phyloP scores from a whole-genome alignment of 208 protist genomes.

The Wallacemonas sp. region DNA sequence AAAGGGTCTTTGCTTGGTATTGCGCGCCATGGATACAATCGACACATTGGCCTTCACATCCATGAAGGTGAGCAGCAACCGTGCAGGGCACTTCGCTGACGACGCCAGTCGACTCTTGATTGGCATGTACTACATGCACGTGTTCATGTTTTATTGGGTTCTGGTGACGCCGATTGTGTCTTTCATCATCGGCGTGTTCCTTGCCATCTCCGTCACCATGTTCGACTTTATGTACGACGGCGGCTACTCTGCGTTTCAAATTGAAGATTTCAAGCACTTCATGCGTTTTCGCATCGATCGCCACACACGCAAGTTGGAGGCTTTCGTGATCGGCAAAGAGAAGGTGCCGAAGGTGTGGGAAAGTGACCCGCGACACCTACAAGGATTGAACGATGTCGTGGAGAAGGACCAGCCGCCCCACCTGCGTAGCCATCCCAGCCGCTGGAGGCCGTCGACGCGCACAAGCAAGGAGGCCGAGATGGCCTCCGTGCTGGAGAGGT shows the following conservation, averaged over 20 bases:
- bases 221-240: slow-evolving; percentile 82
- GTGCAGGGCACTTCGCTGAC: slow-evolving; percentile 40
- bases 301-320: slow-evolving; percentile 55
- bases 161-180: slow-evolving; percentile 75
- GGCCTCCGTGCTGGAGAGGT: slow-evolving; percentile 54
- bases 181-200: slow-evolving; percentile 72
- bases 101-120: slow-evolving; percentile 45
- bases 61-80: slow-evolving; percentile 39
- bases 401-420: slow-evolving; percentile 60
- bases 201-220: slow-evolving; percentile 64
- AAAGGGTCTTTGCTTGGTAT: slow-evolving; percentile 23
- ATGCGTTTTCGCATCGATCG: slow-evolving; percentile 67
- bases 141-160: slow-evolving; percentile 82
- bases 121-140: slow-evolving; percentile 61
- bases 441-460: slow-evolving; percentile 48
- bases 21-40: slow-evolving; percentile 56
- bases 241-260: slow-evolving; percentile 84
- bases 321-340: slow-evolving; percentile 62
- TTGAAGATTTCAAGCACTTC: slow-evolving; percentile 88
- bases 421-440: slow-evolving; percentile 54
- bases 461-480: slow-evolving; percentile 13
- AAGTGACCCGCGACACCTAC: slow-evolving; percentile 42
- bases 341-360: slow-evolving; percentile 69
- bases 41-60: slow-evolving; percentile 68
- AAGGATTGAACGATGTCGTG: slow-evolving; percentile 23